These are phyloP conservation scores for Prunus campanulata DNA, from an alignment of 306 rosid genomes.

Conservation along the genomic window DNA sequence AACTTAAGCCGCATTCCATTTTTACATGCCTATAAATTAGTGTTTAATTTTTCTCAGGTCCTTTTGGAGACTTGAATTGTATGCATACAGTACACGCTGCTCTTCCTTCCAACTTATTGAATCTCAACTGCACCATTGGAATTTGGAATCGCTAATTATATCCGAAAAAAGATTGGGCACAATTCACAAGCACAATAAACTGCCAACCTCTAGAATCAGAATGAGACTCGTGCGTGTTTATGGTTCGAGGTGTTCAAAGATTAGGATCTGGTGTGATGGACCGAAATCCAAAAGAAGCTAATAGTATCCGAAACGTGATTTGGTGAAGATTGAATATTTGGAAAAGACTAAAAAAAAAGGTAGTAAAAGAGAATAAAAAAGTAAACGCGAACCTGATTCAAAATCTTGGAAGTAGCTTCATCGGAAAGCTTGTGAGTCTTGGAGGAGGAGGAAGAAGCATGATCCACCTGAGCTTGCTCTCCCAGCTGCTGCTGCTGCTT, in stretches of 20 bases:
- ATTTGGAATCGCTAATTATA: neutral
- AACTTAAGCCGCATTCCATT: no score
- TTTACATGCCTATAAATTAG: no score
- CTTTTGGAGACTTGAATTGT: no score
- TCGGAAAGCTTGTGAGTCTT: conserved; percentile 61
- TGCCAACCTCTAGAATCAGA: neutral
- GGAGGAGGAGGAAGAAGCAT: conserved; percentile 31
- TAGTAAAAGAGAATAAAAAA: neutral
- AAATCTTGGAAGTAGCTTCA: conserved; percentile 62
- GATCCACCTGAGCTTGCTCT: conserved; percentile 40
- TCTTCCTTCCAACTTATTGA: neutral
- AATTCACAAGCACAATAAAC: neutral
- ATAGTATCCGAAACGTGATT: neutral
- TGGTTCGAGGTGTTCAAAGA: neutral
- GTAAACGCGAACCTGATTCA: conserved; percentile 63
- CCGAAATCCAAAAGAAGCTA: neutral
- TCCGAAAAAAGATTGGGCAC: neutral
- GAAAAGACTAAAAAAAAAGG: no score
- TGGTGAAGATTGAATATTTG: neutral
- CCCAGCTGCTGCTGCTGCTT: conserved; percentile 27
- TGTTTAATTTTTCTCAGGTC: neutral
- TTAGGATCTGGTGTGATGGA: neutral
- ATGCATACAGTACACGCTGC: no score
- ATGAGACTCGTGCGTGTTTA: neutral
- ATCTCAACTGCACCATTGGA: neutral